Base-by-base conservation (phyloP, 2,329 filamentous ascomycete species). In the Venturia aucupariae region DNA sequence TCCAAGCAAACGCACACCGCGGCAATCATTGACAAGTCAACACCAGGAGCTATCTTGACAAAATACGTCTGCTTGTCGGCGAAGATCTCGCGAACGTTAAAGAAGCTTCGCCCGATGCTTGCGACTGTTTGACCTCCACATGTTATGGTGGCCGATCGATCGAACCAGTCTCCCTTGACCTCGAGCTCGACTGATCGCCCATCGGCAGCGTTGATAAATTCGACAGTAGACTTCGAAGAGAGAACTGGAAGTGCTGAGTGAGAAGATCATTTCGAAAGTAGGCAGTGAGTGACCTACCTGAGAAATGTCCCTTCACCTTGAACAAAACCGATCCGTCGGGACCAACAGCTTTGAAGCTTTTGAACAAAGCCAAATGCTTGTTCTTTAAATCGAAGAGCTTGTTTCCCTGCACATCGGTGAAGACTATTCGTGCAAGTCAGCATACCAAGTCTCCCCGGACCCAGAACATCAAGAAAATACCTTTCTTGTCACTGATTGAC, bases 1-100 rank as follows among this genome's bases (percentile, higher is more conserved):
- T 90, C 87, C 66, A 90, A 75, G 66, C 82, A 85, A 62, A 90
- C 85, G 70, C 86, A 89, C 70, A 90, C 76, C 13, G 86, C 87
- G 0, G 80, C 84, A 68, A 90, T 82, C 59, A 90, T 70, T 4
- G 84, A 82, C 74, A 88, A 80, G 70, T 90, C 87, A 7, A 88
- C 83, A 19, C 83, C 83, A 0, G 86, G 84, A 1, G 86, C 86
- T 6, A 90, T 80, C 0, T 79, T 79, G 5, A 90, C 79, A 1
- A 79, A 81, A 68, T 90, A 90, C 4, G 85, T 87, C 75, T 89
- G 85, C 75, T 86, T 80, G 11, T 80, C 82, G 48, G 81, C 82
- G 30, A 88, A 71, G 1, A 87, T 70, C 69, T 89, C 80, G 39
- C 84, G 77, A 41, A 77, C 78, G 68, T 81, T 86, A 65, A 86